Evolutionary conservation across 805 yeast genomes (phyloP), one percentile per base, ranked within the genome.

Genomic region (Wickerhamiella qilinensis): DNA sequence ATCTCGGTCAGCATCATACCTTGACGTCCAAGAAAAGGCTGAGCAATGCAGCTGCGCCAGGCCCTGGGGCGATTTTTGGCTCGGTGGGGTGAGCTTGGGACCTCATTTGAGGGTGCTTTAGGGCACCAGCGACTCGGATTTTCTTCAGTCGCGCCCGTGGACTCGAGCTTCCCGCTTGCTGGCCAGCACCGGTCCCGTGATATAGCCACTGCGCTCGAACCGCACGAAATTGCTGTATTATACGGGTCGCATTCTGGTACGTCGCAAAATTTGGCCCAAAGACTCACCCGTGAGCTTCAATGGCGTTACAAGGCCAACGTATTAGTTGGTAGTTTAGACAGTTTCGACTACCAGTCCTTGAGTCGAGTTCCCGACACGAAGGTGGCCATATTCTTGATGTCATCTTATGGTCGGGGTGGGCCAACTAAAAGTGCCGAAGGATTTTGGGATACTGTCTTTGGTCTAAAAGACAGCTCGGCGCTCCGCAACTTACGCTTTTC

Each of bases 221-320:
- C n/a, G n/a, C 9, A 18, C 12, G 75, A 77, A 44, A 73, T 77
- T 28, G 58, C 78, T 33, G 73, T 83, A 2, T 64, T 83, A 30
- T 81, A 67, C 51, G 93, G 85, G 2, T 79, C 93, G 8, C 93
- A 83, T 56, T 81, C 93, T 1, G 94, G 94, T 44, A 81, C 93
- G 15, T 83, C 93, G 20, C 93, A 82, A 56, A 88, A 80, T 50
- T 77, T 77, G 48, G 84, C 91, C n/a, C 68, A 72, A 47, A 78
- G 78, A 52, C 74, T 79, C 49, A 69, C 82, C 20, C 75, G 79
- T 46, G 94, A 83, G 55, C 68, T 83, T 52, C 70, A 71, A 46
- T 65, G 86, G 30, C 72, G 75, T 52, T 80, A 78, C 50, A 74
- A 77, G 33, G 62, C 80, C 44, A 69, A 73, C 38, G 73, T 79